phyloP scores from a whole-genome alignment of 495 filamentous ascomycete genomes.

The Pyrenula aspistea region DNA sequence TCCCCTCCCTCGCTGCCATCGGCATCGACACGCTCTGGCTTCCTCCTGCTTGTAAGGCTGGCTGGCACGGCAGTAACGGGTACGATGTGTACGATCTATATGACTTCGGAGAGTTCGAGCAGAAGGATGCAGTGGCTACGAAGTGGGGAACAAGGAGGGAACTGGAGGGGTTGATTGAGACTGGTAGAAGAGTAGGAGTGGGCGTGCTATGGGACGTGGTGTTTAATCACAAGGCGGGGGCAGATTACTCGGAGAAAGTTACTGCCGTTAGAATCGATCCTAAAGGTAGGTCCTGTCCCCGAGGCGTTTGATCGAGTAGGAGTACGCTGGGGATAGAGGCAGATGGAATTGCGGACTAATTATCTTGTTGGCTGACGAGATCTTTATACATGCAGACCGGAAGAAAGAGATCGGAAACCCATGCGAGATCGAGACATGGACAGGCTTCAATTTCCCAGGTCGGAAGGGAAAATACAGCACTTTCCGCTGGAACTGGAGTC shows the following conservation, averaged over 20 bases:
- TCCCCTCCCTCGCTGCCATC: slow-evolving; percentile 43
- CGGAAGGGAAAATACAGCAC: slow-evolving; percentile 45
- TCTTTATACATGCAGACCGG: slow-evolving; percentile 30
- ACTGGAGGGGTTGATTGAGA: slow-evolving; percentile 36
- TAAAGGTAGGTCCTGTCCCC: slow-evolving; percentile 21
- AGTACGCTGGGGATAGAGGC: too few species aligned
- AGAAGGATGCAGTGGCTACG: slow-evolving; percentile 50
- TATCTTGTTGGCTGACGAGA: not conserved
- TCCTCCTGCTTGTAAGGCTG: slow-evolving; percentile 62
- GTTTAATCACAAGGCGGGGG: slow-evolving; percentile 64
- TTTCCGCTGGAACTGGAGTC: slow-evolving; percentile 56
- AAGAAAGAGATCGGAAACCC: slow-evolving; percentile 41
- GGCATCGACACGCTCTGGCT: slow-evolving; percentile 62
- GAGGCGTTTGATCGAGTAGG: too few species aligned
- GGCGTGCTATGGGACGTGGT: slow-evolving; percentile 65
- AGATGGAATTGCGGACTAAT: too few species aligned
- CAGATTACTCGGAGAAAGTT: slow-evolving; percentile 49
- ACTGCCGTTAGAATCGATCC: slow-evolving; percentile 49
- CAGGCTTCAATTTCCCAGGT: slow-evolving; percentile 53
- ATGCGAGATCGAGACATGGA: slow-evolving; percentile 56
- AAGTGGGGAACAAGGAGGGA: slow-evolving; percentile 65
- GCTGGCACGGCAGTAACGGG: slow-evolving; percentile 51
- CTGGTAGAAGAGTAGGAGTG: slow-evolving; percentile 39
- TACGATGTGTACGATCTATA: slow-evolving; percentile 72
- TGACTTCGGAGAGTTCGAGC: slow-evolving; percentile 66